phyloP scores from a whole-genome alignment of 768 basidiomycete genomes.

The Pulveroboletus sp. region DNA sequence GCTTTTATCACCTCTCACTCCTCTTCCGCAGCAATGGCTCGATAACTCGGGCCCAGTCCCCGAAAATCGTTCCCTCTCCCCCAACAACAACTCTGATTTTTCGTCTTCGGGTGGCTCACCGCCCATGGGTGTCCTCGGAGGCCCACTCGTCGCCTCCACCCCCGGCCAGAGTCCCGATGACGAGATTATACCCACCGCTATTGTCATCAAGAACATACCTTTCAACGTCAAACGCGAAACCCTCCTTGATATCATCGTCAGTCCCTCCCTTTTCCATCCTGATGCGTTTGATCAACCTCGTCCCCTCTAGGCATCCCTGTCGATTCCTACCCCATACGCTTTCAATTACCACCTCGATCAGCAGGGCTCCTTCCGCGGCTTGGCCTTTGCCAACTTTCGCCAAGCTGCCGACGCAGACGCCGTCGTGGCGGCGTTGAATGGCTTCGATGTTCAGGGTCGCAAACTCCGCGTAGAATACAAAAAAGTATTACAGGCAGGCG shows the following conservation, averaged over 20 bases:
- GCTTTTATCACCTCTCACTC: slow-evolving; percentile 22
- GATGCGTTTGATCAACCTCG: slow-evolving; percentile 9
- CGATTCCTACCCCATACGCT: slow-evolving; percentile 95
- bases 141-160: slow-evolving; percentile 45
- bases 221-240: slow-evolving; percentile 98
- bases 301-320: slow-evolving; percentile 67
- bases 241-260: slow-evolving; percentile 91
- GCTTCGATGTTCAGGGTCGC: slow-evolving; percentile 93
- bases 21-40: slow-evolving; percentile 71
- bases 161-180: slow-evolving; percentile 62
- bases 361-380: slow-evolving; percentile 91
- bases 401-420: slow-evolving; percentile 89
- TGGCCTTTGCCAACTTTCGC: slow-evolving; percentile 98
- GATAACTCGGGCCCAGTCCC: slow-evolving; percentile 49
- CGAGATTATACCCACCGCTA: slow-evolving; percentile 97
- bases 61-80: slow-evolving; percentile 80
- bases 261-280: slow-evolving; percentile 32
- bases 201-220: slow-evolving; percentile 99
- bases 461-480: slow-evolving; percentile 99
- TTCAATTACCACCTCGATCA: slow-evolving; percentile 99
- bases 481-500: slow-evolving; percentile 97
- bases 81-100: slow-evolving; percentile 84
- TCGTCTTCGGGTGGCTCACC: slow-evolving; percentile 85
- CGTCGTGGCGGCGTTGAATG: slow-evolving; percentile 93
- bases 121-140: slow-evolving; percentile 44